Percentiles rank a stretch among this genome's conserved stretches.
Evolutionary conservation across 2,329 filamentous ascomycete species (phyloP).

Genomic region (Aureobasidium sp.): DNA sequence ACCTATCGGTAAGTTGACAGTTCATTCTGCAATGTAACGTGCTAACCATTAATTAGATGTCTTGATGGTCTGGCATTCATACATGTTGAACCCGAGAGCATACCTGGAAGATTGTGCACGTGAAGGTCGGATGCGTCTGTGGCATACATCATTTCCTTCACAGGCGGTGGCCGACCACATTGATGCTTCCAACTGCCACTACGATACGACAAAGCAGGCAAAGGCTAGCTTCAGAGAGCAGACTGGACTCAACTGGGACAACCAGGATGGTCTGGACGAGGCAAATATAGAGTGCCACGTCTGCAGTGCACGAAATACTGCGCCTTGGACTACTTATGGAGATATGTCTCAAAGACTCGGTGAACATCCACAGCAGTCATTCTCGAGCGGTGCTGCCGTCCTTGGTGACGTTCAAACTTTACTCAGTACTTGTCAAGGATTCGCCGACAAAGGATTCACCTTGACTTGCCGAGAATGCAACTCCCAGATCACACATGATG

Average conservation of each 20-base stretch:
- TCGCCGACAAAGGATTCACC: constrained; percentile 49
- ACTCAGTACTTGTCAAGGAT: constrained; percentile 44
- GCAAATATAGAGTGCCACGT: constrained; percentile 48
- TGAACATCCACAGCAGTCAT: background rate
- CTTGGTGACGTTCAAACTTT: background rate
- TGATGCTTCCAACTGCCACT: constrained; percentile 48
- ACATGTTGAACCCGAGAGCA: constrained; percentile 66
- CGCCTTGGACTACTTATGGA: constrained; percentile 50
- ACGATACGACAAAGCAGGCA: constrained; percentile 37
- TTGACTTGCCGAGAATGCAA: constrained; percentile 45
- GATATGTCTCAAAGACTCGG: background rate
- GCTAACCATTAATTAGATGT: constrained; percentile 46
- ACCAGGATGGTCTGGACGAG: constrained; percentile 40
- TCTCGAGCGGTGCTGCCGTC: background rate
- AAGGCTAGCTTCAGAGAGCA: constrained; percentile 38
- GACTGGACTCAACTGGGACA: constrained; percentile 52
- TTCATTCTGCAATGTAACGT: background rate
- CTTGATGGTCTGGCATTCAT: constrained; percentile 70
- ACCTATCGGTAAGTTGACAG: constrained; percentile 45
- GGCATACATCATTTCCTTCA: constrained; percentile 61
- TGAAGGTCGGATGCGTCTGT: constrained; percentile 45
- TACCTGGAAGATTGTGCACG: constrained; percentile 67
- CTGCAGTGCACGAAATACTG: constrained; percentile 36
- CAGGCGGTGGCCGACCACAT: constrained; percentile 48
- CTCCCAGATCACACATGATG: constrained; percentile 45